A percentile compares a stretch with the other conserved stretches of the same genome.
These are phyloP conservation scores for Haplographium delicatum DNA, from an alignment of 495 filamentous ascomycete species.

Conservation along the genomic window DNA sequence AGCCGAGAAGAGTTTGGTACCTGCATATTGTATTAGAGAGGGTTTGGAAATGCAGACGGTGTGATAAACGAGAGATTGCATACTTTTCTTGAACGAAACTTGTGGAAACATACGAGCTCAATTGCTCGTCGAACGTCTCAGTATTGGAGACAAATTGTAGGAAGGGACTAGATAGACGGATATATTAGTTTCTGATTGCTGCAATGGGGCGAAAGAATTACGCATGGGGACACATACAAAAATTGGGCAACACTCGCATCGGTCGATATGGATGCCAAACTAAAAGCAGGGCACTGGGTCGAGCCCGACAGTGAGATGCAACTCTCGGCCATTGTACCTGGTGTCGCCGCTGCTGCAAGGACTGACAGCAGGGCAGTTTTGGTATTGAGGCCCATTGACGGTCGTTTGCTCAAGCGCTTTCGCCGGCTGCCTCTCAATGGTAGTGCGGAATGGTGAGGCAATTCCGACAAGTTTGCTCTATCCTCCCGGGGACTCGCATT, in stretches of 20 bases:
- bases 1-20: slow-evolving; percentile 76
- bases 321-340: slow-evolving; percentile 31
- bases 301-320: slow-evolving; percentile 82
- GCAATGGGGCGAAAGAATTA: background rate
- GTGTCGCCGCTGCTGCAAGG: slow-evolving; percentile 29
- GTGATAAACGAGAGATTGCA: slow-evolving; percentile 24
- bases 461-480: slow-evolving; percentile 1
- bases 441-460: slow-evolving; percentile 7
- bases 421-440: background rate
- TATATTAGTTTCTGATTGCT: background rate
- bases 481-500: slow-evolving; percentile 11
- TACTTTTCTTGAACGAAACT: slow-evolving; percentile 74
- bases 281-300: slow-evolving; percentile 78
- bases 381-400: slow-evolving; percentile 10
- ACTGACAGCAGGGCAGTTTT: slow-evolving; percentile 25
- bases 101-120: slow-evolving; percentile 68
- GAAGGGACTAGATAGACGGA: slow-evolving; percentile 62
- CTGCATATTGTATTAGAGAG: slow-evolving; percentile 39
- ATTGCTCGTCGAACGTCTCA: slow-evolving; percentile 70
- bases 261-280: slow-evolving; percentile 74
- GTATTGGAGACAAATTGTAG: slow-evolving; percentile 71
- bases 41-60: background rate
- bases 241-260: slow-evolving; percentile 54
- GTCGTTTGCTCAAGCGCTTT: slow-evolving; percentile 5
- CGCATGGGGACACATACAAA: slow-evolving; percentile 62